A percentile compares a stretch with the other conserved stretches of the same genome.
These are phyloP conservation scores for Krasilnikovozyma curviuscula DNA, from an alignment of 768 basidiomycete genomes.

Conservation along the genomic window DNA sequence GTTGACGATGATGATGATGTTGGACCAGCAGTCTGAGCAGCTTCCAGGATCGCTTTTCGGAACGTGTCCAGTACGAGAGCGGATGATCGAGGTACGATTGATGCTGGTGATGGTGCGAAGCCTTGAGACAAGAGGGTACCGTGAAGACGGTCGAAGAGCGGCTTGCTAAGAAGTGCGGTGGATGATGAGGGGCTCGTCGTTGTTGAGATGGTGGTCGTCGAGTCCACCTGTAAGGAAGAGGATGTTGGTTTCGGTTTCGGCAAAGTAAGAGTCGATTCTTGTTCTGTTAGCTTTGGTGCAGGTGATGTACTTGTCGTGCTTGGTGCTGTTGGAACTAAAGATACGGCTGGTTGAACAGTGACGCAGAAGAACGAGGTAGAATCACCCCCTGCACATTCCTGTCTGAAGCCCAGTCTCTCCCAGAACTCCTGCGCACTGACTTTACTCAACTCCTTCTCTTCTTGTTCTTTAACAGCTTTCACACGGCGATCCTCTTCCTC, in stretches of 20 bases:
- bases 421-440: conserved; percentile 64
- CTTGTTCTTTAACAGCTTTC: conserved; percentile 2
- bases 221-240: conserved; percentile 6
- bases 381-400: conserved; percentile 78
- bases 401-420: conserved; percentile 90
- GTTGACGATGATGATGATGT: conserved; percentile 14
- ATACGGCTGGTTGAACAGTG: conserved; percentile 14
- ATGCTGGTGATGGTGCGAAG: conserved; percentile 1
- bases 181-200: conserved; percentile 31
- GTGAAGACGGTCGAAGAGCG: neutral
- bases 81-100: conserved; percentile 35
- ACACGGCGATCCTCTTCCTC: conserved; percentile 18
- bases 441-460: conserved; percentile 35
- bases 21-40: conserved; percentile 44
- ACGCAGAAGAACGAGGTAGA: conserved; percentile 85
- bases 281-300: neutral
- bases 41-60: conserved; percentile 46
- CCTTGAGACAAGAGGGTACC: conserved; percentile 4
- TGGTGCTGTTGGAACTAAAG: conserved; percentile 5
- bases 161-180: neutral
- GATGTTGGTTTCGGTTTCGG: conserved; percentile 3
- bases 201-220: conserved; percentile 31
- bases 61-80: conserved; percentile 59
- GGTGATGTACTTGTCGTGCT: neutral
- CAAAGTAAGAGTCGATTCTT: conserved; percentile 8